Percentiles rank a stretch among this genome's conserved stretches.
phyloP scores from a whole-genome alignment of 805 yeast species.

The Isabelozyma rhagii region DNA sequence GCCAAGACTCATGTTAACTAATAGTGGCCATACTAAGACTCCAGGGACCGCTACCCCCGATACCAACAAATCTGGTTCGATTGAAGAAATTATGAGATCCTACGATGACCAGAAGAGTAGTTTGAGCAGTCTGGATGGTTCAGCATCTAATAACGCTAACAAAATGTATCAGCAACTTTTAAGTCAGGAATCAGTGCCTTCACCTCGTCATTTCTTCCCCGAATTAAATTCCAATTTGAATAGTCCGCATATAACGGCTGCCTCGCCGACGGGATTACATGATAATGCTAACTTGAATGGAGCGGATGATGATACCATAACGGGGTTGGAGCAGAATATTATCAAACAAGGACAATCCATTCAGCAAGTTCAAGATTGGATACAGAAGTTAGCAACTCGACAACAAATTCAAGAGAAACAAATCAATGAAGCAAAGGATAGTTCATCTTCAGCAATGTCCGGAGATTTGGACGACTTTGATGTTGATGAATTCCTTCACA shows the following conservation, averaged over 20 bases:
- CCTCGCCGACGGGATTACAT: not conserved
- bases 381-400: constrained; percentile 32
- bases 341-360: constrained; percentile 50
- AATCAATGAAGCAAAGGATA: constrained; percentile 6
- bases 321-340: constrained; percentile 46
- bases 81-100: constrained; percentile 29
- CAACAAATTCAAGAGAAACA: constrained; percentile 17
- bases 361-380: constrained; percentile 58
- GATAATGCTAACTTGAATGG: not conserved
- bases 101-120: constrained; percentile 7
- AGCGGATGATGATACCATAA: constrained; percentile 14
- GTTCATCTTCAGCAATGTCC: constrained; percentile 5
- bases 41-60: constrained; percentile 2
- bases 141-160: constrained; percentile 15
- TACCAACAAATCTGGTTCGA: constrained; percentile 7
- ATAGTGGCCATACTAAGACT: constrained; percentile 27
- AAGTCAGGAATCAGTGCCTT: constrained; percentile 21
- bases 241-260: not conserved
- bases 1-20: constrained; percentile 40
- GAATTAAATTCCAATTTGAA: constrained; percentile 18
- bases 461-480: constrained; percentile 25
- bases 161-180: constrained; percentile 30
- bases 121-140: not conserved
- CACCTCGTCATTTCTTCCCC: constrained; percentile 33
- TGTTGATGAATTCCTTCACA: constrained; percentile 27